Evolutionary conservation across 2,329 filamentous ascomycete genomes (phyloP).

Genomic region (Claviceps sp.): DNA sequence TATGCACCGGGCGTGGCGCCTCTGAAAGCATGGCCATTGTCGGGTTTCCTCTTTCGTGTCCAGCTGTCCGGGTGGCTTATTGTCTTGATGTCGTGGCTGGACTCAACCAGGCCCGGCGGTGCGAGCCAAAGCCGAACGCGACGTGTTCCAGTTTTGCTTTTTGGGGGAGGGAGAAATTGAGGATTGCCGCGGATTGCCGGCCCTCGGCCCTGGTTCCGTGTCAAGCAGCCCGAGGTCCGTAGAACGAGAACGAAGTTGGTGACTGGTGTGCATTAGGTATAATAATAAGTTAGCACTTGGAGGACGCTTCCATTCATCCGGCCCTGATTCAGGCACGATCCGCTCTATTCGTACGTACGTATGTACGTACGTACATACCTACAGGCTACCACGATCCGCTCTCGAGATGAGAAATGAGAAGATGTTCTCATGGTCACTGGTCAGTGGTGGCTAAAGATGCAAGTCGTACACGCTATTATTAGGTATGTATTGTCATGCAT

Average conservation of each 20-base stretch:
- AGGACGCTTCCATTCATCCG: background rate
- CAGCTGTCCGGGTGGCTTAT: background rate
- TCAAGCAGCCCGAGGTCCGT: background rate
- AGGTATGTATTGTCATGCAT: no score
- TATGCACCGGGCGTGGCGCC: background rate
- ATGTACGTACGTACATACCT: no score
- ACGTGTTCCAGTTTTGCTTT: background rate
- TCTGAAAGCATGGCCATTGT: background rate
- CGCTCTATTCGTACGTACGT: no score
- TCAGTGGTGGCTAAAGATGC: no score
- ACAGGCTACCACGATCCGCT: background rate
- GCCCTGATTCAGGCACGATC: background rate
- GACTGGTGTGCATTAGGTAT: background rate
- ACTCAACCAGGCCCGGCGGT: background rate
- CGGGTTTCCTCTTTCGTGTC: background rate
- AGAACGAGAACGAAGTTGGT: background rate
- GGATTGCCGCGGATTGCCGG: no score
- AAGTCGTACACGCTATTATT: no score
- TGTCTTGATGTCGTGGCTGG: background rate
- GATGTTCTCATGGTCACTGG: no score
- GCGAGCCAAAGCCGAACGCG: background rate
- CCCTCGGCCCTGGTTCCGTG: background rate
- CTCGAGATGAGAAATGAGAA: background rate
- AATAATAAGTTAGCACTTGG: background rate
- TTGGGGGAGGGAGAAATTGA: background rate